A percentile compares a stretch with the other conserved stretches of the same genome.
Evolutionary conservation across 1,284 basidiomycete species (phyloP).

Genomic region (Golubevia pallescens): DNA sequence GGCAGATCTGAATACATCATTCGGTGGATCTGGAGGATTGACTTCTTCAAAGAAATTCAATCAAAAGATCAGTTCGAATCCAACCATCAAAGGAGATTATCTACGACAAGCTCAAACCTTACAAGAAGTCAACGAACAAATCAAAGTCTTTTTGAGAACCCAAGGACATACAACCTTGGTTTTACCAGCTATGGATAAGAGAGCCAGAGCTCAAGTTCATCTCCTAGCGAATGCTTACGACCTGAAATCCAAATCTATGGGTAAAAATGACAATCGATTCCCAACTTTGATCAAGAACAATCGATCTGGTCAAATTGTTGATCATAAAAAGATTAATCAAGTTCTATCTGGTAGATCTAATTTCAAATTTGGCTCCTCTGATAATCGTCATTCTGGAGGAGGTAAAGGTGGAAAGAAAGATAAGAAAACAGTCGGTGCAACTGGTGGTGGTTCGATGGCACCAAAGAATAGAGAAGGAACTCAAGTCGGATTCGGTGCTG

Average conservation of each 20-base stretch:
- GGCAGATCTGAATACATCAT: too few relatives aligned
- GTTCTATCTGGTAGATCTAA: conserved; percentile 31
- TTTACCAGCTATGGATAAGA: conserved; percentile 60
- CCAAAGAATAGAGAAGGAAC: conserved; percentile 52
- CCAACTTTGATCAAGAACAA: conserved; percentile 55
- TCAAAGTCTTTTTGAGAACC: conserved; percentile 39
- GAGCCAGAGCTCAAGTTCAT: conserved; percentile 55
- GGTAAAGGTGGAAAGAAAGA: conserved; percentile 8
- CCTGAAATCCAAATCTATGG: conserved; percentile 41
- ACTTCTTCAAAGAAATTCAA: too few relatives aligned
- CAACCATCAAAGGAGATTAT: background rate
- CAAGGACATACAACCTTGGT: conserved; percentile 40
- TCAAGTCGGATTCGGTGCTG: conserved; percentile 53
- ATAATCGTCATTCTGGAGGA: conserved; percentile 11
- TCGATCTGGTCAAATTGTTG: conserved; percentile 25
- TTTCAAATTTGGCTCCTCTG: conserved; percentile 23
- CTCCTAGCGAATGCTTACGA: conserved; percentile 51
- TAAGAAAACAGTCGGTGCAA: conserved; percentile 16
- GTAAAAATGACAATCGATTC: conserved; percentile 44
- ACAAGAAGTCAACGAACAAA: conserved; percentile 43
- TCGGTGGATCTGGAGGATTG: too few relatives aligned
- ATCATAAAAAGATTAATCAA: conserved; percentile 30
- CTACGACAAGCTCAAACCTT: conserved; percentile 24
- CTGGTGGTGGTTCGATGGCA: conserved; percentile 23
- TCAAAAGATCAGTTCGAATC: background rate